phyloP scores from a whole-genome alignment of 768 basidiomycete species.

The Termitomyces sp. region DNA sequence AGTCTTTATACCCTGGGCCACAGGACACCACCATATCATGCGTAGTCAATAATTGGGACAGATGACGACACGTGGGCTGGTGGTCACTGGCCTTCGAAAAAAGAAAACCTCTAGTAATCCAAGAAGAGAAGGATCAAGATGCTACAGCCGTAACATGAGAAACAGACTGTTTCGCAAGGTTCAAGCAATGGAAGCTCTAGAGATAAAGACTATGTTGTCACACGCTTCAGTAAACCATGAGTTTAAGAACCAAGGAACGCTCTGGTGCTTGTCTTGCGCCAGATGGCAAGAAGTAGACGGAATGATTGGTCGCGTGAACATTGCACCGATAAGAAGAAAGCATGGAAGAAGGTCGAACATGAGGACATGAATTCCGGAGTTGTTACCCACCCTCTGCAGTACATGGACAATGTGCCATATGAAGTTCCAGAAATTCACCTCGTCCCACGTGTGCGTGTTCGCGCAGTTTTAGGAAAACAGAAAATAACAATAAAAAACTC shows the following conservation, averaged over 20 bases:
- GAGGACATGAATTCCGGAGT: no score
- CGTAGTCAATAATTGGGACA: not conserved
- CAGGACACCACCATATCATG: not conserved
- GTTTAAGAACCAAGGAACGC: not conserved
- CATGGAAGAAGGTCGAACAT: not conserved
- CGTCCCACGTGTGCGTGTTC: no score
- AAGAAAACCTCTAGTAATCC: not conserved
- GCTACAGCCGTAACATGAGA: not conserved
- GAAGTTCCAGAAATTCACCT: no score
- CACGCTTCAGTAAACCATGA: slow-evolving; percentile 9
- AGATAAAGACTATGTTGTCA: not conserved
- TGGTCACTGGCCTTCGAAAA: not conserved
- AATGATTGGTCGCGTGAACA: slow-evolving; percentile 1
- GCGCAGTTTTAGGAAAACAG: no score
- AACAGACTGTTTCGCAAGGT: not conserved
- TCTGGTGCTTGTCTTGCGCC: not conserved
- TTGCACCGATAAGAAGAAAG: slow-evolving; percentile 2
- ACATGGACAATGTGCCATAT: no score
- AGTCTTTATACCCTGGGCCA: slow-evolving; percentile 6
- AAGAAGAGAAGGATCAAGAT: not conserved
- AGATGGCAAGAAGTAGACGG: not conserved
- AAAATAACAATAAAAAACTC: no score
- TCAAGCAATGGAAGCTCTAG: not conserved
- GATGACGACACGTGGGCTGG: slow-evolving; percentile 3
- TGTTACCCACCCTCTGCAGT: no score